Conservation (phyloP, 495 filamentous ascomycete genomes). For the Pyrenula massariospora region DNA sequence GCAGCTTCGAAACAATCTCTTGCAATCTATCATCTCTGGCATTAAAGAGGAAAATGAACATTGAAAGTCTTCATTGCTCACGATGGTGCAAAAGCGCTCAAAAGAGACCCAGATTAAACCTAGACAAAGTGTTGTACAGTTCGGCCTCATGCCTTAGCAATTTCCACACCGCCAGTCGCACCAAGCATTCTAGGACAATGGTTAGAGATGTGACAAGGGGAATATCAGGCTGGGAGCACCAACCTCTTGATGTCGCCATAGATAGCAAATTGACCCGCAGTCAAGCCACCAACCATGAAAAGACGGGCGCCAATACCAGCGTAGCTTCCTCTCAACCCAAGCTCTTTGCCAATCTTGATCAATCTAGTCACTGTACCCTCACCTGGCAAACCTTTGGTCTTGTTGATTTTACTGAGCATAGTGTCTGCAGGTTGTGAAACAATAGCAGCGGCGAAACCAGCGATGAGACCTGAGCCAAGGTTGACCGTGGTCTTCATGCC, state of each 20-base stretch:
- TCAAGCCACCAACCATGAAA: constrained; percentile 67
- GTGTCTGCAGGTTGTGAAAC: constrained; percentile 98
- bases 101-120: too few species aligned
- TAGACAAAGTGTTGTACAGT: too few species aligned
- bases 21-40: too few species aligned
- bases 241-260: constrained; percentile 67
- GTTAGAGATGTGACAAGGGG: neutral
- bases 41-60: too few species aligned
- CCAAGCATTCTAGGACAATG: constrained; percentile 42
- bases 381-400: constrained; percentile 91
- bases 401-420: constrained; percentile 99
- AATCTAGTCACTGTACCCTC: constrained; percentile 86
- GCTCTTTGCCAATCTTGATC: constrained; percentile 92
- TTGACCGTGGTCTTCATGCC: constrained; percentile 78
- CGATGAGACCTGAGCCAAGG: constrained; percentile 88
- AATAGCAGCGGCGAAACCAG: constrained; percentile 93
- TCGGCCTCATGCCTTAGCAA: constrained; percentile 31
- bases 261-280: constrained; percentile 93
- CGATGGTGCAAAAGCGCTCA: too few species aligned
- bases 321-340: constrained; percentile 81
- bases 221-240: neutral
- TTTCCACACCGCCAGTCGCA: constrained; percentile 71
- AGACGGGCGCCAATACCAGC: constrained; percentile 88
- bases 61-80: too few species aligned
- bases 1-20: too few species aligned